Conservation (phyloP, 441 rosid genomes). For the Omphalea diandra region DNA sequence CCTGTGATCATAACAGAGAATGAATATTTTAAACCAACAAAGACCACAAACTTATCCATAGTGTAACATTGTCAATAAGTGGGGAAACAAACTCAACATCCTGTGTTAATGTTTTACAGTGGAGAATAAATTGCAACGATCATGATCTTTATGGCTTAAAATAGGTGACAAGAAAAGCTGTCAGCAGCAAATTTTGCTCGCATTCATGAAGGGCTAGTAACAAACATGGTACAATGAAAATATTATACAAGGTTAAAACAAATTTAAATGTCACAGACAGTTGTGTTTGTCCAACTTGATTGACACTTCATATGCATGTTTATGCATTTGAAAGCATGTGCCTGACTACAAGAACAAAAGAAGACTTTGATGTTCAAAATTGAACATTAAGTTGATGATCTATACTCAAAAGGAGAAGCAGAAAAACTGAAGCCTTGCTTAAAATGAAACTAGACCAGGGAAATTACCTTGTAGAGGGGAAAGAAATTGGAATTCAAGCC, state of each 20-base stretch:
- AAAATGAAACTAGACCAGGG: not conserved
- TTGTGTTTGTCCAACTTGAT: not conserved
- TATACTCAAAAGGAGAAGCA: not conserved
- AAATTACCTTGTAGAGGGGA: slow-evolving; percentile 37
- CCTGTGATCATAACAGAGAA: slow-evolving; percentile 34
- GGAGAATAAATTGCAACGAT: not conserved
- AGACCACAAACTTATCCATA: not conserved
- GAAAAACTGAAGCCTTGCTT: not conserved
- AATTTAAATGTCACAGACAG: not conserved
- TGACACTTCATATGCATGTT: not conserved
- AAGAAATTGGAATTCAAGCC: slow-evolving; percentile 34
- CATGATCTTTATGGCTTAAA: not conserved
- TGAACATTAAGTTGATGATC: not conserved
- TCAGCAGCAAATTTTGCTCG: not conserved
- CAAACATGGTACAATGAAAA: not conserved
- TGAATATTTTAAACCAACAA: not conserved
- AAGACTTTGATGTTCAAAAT: not conserved
- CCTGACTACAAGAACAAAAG: not conserved
- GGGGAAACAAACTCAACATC: not conserved
- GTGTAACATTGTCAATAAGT: not conserved
- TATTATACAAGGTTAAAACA: not conserved
- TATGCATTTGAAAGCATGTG: not conserved
- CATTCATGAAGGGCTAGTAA: not conserved
- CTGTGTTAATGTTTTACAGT: not conserved
- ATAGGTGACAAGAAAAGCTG: not conserved